Conservation (phyloP, 1,284 basidiomycete species). For the Irpex rosettiformis region DNA sequence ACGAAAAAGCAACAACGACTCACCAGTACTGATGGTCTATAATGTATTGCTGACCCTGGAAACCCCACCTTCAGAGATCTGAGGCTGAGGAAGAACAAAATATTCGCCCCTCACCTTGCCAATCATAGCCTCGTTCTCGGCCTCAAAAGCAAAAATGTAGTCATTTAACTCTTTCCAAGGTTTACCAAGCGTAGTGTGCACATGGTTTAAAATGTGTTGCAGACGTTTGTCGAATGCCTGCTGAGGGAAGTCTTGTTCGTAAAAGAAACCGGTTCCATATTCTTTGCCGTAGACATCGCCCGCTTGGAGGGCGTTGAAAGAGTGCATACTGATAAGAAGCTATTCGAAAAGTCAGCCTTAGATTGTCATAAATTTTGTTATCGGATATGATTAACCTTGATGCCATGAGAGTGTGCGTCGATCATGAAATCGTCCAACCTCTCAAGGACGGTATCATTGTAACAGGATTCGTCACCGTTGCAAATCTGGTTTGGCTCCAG, state of each 20-base stretch:
- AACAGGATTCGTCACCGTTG: slow-evolving; percentile 24
- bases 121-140: slow-evolving; percentile 41
- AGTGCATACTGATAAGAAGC: slow-evolving; percentile 35
- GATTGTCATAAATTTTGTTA: too few relatives aligned
- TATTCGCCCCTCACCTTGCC: too few relatives aligned
- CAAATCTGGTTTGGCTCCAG: slow-evolving; percentile 35
- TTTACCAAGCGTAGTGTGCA: slow-evolving; percentile 35
- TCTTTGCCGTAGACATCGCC: slow-evolving; percentile 27
- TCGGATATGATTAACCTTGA: slow-evolving; percentile 34
- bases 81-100: too few relatives aligned
- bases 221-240: slow-evolving; percentile 30
- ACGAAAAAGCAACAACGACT: not conserved
- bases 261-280: slow-evolving; percentile 23
- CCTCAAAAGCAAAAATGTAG: slow-evolving; percentile 43
- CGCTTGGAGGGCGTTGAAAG: slow-evolving; percentile 30
- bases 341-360: slow-evolving; percentile 4
- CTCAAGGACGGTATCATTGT: slow-evolving; percentile 36
- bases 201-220: slow-evolving; percentile 36
- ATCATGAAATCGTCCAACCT: slow-evolving; percentile 38
- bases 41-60: slow-evolving; percentile 25
- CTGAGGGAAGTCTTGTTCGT: slow-evolving; percentile 20
- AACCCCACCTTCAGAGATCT: not conserved
- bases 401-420: slow-evolving; percentile 30
- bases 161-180: slow-evolving; percentile 41
- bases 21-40: slow-evolving; percentile 25